Evolutionary conservation across 257 asterid species (phyloP).

Genomic region (Buddleja alternifolia): DNA sequence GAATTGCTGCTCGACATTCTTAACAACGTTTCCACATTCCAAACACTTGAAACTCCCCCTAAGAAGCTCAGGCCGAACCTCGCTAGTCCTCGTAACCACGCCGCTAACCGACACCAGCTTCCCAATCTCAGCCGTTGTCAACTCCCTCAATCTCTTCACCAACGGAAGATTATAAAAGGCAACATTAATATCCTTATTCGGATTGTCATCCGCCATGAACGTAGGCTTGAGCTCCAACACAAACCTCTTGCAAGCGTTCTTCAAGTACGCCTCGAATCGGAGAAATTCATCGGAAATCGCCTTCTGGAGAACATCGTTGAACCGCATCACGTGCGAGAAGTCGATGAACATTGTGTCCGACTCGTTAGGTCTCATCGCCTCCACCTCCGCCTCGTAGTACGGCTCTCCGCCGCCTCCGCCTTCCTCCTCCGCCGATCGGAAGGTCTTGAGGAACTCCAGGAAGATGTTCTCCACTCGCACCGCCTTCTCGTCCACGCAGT

Average conservation of each 20-base stretch:
- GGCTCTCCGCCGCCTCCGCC: conserved; percentile 57
- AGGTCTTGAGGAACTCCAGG: conserved; percentile 76
- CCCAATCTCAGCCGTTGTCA: conserved; percentile 86
- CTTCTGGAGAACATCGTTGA: conserved; percentile 74
- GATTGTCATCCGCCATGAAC: conserved; percentile 73
- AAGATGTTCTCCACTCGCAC: conserved; percentile 78
- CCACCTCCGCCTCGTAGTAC: conserved; percentile 80
- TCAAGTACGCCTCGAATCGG: conserved; percentile 80
- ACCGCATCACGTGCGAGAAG: conserved; percentile 91
- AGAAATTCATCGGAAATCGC: conserved; percentile 87
- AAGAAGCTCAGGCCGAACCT: conserved; percentile 95
- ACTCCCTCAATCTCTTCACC: conserved; percentile 80
- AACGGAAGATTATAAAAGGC: conserved; percentile 88
- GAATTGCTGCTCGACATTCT: conserved; percentile 89
- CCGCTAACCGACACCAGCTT: conserved; percentile 91
- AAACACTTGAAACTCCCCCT: conserved; percentile 90
- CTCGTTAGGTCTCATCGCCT: conserved; percentile 77
- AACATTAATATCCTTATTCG: conserved; percentile 82
- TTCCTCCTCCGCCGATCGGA: conserved; percentile 51
- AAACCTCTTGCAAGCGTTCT: conserved; percentile 88
- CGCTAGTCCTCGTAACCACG: conserved; percentile 93
- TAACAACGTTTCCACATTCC: conserved; percentile 77
- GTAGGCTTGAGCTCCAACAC: conserved; percentile 81
- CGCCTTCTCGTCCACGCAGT: conserved; percentile 85
- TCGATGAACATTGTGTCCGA: conserved; percentile 92